Percentiles rank a stretch among this genome's conserved stretches.
These are phyloP conservation scores for Monosporascus cannonballus DNA, from an alignment of 2,329 filamentous ascomycete species.

Conservation along the genomic window DNA sequence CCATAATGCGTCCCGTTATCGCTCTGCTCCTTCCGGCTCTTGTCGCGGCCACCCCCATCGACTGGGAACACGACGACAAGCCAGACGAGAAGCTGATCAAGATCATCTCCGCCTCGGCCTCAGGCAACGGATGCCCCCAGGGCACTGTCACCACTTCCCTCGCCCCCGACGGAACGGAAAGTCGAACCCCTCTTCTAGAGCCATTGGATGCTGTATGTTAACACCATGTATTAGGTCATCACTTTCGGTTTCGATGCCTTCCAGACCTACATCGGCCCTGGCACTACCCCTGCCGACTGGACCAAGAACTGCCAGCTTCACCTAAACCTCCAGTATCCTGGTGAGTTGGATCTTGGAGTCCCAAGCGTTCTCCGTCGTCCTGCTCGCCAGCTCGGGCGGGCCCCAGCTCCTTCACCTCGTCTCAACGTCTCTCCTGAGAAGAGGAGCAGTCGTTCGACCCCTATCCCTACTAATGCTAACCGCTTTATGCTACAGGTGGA, in stretches of 20 bases:
- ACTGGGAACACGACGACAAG: constrained; percentile 25
- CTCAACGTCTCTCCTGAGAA: too few species aligned
- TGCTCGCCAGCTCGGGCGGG: background rate
- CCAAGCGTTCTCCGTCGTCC: background rate
- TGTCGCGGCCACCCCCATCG: constrained; percentile 30
- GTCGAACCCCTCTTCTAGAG: constrained; percentile 1
- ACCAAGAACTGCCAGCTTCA: constrained; percentile 44
- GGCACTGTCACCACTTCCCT: constrained; percentile 36
- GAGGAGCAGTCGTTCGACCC: too few species aligned
- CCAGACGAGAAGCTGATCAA: constrained; percentile 30
- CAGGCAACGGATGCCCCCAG: constrained; percentile 39
- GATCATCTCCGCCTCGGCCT: constrained; percentile 33
- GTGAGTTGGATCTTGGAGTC: constrained; percentile 5
- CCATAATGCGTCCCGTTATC: background rate
- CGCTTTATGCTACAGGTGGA: constrained; percentile 14
- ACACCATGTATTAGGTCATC: constrained; percentile 28
- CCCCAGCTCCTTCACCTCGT: too few species aligned
- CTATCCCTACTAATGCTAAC: background rate
- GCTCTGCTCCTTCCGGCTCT: constrained; percentile 29
- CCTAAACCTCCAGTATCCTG: constrained; percentile 39
- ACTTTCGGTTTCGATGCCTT: constrained; percentile 42
- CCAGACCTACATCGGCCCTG: constrained; percentile 42
- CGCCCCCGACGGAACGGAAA: constrained; percentile 35
- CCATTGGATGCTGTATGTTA: constrained; percentile 2
- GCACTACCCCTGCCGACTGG: constrained; percentile 27